Conservation (phyloP, 345 rosid species). For the Salix udensis region DNA sequence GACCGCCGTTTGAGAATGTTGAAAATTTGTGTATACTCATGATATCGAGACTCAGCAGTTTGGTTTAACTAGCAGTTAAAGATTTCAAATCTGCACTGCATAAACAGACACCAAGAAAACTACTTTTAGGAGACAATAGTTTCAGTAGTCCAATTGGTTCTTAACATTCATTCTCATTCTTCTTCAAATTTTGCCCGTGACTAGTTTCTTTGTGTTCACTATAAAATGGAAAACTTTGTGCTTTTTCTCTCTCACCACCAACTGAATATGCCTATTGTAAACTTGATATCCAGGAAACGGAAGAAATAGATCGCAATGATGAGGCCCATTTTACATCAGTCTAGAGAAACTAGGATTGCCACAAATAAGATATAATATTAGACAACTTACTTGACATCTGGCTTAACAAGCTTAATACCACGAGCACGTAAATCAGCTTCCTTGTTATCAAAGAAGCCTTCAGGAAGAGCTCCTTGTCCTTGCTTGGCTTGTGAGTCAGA, state of each 20-base stretch:
- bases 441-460: conserved; percentile 89
- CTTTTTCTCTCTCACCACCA: background rate
- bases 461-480: conserved; percentile 73
- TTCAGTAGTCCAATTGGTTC: no score
- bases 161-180: no score
- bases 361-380: background rate
- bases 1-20: background rate
- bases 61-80: background rate
- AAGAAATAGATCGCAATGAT: background rate
- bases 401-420: conserved; percentile 83
- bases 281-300: background rate
- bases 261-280: background rate
- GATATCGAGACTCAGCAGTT: no score
- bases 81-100: background rate
- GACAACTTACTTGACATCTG: conserved; percentile 76
- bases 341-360: background rate
- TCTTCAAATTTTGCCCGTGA: no score
- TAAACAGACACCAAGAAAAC: background rate
- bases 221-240: background rate
- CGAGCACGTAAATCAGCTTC: conserved; percentile 97
- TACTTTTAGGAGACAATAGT: no score
- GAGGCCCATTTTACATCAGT: background rate
- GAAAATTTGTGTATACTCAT: background rate
- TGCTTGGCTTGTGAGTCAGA: conserved; percentile 39
- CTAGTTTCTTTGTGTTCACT: no score